Conservation (phyloP, 371 early-diverging fungal genomes). For the Mucor piriformis region DNA sequence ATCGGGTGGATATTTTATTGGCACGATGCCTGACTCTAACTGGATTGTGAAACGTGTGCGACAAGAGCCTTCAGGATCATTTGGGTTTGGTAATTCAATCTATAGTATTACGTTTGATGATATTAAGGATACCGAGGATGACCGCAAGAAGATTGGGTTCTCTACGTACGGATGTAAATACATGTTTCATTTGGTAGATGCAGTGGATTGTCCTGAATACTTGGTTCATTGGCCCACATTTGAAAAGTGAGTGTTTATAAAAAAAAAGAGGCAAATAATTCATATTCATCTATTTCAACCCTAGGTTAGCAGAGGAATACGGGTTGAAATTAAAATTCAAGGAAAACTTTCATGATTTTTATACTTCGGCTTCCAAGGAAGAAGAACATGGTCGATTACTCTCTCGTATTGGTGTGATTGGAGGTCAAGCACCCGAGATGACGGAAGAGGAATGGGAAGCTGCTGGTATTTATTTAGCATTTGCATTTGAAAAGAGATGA, state of each 20-base stretch:
- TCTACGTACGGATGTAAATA: conserved; percentile 86
- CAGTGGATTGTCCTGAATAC: conserved; percentile 98
- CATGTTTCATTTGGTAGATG: conserved; percentile 94
- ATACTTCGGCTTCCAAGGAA: conserved; percentile 59
- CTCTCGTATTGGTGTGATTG: conserved; percentile 83
- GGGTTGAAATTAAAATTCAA: conserved; percentile 74
- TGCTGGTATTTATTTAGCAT: conserved; percentile 66
- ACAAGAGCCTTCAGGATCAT: conserved; percentile 29
- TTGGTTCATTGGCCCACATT: conserved; percentile 87
- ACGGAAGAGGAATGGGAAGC: conserved; percentile 94
- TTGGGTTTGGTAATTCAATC: conserved; percentile 83
- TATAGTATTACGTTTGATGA: conserved; percentile 84
- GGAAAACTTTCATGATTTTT: conserved; percentile 84
- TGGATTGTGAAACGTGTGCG: conserved; percentile 73
- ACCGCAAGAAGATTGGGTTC: conserved; percentile 38
- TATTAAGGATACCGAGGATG: conserved; percentile 40
- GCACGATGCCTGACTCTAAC: conserved; percentile 94
- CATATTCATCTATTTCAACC: background rate
- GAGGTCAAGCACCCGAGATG: conserved; percentile 61
- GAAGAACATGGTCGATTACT: conserved; percentile 61
- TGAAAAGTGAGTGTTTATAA: conserved; percentile 54
- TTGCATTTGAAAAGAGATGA: conserved; percentile 59
- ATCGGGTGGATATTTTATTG: conserved; percentile 89
- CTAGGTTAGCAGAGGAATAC: conserved; percentile 83
- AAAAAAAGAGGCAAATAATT: background rate